phyloP scores from a whole-genome alignment of 179 eudicot genomes.

The Heliamphora pulchella region DNA sequence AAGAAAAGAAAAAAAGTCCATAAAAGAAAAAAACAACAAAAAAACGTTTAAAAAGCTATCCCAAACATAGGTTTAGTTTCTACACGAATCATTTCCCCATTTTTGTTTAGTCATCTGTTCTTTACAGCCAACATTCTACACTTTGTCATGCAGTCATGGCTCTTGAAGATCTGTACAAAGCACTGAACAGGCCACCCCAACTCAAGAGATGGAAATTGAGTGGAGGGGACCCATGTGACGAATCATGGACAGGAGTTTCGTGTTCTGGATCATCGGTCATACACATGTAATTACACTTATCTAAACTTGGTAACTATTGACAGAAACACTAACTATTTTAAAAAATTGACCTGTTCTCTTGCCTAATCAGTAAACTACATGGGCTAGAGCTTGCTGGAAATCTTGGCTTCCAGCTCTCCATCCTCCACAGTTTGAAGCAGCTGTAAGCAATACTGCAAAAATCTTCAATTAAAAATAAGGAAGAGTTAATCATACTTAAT shows the following conservation, averaged over 20 bases:
- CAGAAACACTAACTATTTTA: not conserved
- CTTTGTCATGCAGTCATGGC: constrained; percentile 45
- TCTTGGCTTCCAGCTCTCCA: constrained; percentile 52
- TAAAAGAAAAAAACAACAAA: too few species aligned
- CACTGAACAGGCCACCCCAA: constrained; percentile 54
- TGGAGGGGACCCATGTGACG: constrained; percentile 75
- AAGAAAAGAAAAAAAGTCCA: too few species aligned
- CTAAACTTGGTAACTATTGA: not conserved
- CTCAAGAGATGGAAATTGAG: constrained; percentile 58
- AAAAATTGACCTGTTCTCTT: constrained; percentile 4
- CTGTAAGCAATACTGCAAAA: constrained; percentile 40
- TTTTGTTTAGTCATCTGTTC: not conserved
- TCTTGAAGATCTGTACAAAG: constrained; percentile 59
- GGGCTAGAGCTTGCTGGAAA: constrained; percentile 55
- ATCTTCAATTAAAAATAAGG: not conserved
- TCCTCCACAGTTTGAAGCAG: constrained; percentile 52
- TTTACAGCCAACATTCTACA: not conserved
- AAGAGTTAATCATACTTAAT: not conserved
- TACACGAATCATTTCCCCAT: not conserved
- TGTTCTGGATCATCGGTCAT: constrained; percentile 66
- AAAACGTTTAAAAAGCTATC: too few species aligned
- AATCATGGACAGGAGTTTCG: constrained; percentile 71
- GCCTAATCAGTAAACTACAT: constrained; percentile 47
- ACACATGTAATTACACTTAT: constrained; percentile 39
- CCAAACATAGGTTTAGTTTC: too few species aligned